Evolutionary conservation across 257 asterid genomes (phyloP).

Genomic region (Paulownia fortunei): DNA sequence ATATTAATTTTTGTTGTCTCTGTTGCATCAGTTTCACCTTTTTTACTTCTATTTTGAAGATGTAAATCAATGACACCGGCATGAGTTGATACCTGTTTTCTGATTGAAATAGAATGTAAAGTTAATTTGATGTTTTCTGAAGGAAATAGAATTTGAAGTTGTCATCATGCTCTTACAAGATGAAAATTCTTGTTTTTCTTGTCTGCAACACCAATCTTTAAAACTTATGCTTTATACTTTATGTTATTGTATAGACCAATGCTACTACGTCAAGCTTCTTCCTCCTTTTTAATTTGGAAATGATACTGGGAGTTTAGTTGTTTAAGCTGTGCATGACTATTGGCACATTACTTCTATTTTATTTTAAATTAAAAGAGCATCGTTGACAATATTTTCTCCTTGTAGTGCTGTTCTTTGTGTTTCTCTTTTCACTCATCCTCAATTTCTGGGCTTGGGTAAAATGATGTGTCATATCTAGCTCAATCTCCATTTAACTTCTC

Average conservation of each 20-base stretch:
- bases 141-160: constrained; percentile 22
- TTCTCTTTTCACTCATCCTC: neutral
- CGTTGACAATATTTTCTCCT: neutral
- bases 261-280: neutral
- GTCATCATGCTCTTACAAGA: neutral
- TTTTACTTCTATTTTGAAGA: constrained; percentile 5
- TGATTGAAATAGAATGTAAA: neutral
- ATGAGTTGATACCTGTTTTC: constrained; percentile 8
- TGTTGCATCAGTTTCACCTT: constrained; percentile 17
- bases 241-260: neutral
- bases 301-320: constrained; percentile 11
- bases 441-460: constrained; percentile 2
- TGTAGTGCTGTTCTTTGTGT: neutral
- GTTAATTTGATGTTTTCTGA: neutral
- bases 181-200: neutral
- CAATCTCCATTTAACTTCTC: constrained; percentile 33
- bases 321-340: neutral
- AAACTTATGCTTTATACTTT: neutral
- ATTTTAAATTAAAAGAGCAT: neutral
- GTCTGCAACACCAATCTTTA: neutral
- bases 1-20: neutral
- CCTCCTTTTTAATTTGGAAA: constrained; percentile 10
- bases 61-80: neutral
- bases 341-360: neutral
- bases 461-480: constrained; percentile 20